Evolutionary conservation across 208 protist genomes (phyloP), one percentile per base, ranked within the genome.

Genomic region (Lotmaria passim): DNA sequence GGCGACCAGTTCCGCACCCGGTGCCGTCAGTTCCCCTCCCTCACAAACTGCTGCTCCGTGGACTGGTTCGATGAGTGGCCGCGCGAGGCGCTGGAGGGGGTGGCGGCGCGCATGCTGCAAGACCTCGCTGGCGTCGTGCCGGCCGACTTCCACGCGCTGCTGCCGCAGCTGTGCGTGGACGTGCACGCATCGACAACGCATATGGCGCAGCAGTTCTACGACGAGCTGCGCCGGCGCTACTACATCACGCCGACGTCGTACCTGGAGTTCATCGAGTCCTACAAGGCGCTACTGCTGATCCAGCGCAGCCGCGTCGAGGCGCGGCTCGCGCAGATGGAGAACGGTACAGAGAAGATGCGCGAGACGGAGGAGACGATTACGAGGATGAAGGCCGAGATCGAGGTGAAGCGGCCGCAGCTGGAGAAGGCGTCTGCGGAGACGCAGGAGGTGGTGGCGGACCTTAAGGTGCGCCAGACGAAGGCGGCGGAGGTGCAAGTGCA

Each of bases 21-120:
- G 31, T 97, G 93, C 70, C 90, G 97, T 43, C 96, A 98, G 86
- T 99, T 99, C 75, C 98, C 98, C 12, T 98, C 98, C 19, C 87
- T 99, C 6, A 97, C 98, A 23, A 99, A 98, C 83, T 99, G 98
- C 81, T 99, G 97, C 81, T 89, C 93, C 39, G 98, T 99, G 66
- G 98, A 99, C 79, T 99, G 98, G 98, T 98, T 99, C 73, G 93
- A 97, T 65, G 89, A 94, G 68, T 99, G 98, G 98, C 97, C 98
- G 34, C 47, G 67, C 14, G 95, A 98, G 70, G 98, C 98, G 8
- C 85, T 99, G 15, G 73, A 83, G 50, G 84, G 81, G 51, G 98
- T 99, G 15, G 85, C 96, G 26, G 65, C 78, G 59, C 86, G 87
- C n/a, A 57, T 96, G 67, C 84, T 98, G 71, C 62, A 89, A 44